These are phyloP conservation scores for Besnoitia besnoiti DNA, from an alignment of 169 alveolate species.

Conservation along the genomic window DNA sequence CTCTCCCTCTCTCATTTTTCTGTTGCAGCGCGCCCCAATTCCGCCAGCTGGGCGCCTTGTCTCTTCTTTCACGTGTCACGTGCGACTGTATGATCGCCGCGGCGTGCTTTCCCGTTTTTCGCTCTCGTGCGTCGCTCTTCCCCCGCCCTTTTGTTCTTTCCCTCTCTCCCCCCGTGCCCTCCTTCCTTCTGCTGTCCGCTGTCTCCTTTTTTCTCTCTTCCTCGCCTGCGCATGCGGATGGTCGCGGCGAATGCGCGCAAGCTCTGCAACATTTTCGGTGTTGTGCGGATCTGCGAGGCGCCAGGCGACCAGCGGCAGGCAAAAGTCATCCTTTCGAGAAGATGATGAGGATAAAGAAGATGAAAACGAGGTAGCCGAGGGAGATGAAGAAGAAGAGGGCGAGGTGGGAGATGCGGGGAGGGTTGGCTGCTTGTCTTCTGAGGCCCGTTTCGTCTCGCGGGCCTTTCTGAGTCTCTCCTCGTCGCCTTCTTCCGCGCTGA, in stretches of 20 bases:
- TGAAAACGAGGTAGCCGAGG: background rate
- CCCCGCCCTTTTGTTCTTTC: background rate
- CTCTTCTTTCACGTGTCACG: too few relatives aligned
- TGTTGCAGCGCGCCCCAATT: background rate
- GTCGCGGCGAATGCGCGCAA: background rate
- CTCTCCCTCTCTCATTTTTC: background rate
- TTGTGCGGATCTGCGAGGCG: constrained; percentile 17
- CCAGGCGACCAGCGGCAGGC: constrained; percentile 21
- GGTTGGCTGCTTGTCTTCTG: too few relatives aligned
- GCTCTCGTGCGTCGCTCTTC: background rate
- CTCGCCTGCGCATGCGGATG: background rate
- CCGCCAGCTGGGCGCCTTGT: background rate
- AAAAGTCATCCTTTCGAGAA: background rate
- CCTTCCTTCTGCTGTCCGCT: background rate
- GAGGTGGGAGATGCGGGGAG: background rate
- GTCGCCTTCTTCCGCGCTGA: background rate
- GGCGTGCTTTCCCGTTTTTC: background rate
- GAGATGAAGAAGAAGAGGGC: background rate
- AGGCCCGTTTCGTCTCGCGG: too few relatives aligned
- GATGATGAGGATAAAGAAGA: background rate
- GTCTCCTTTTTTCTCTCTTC: background rate
- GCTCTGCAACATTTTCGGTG: background rate
- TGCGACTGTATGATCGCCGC: too few relatives aligned
- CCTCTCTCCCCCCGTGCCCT: background rate
- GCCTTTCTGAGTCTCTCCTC: too few relatives aligned